A percentile compares a stretch with the other conserved stretches of the same genome.
Conservation (phyloP, 495 filamentous ascomycete species). For the Penicillium bialowiezense region DNA sequence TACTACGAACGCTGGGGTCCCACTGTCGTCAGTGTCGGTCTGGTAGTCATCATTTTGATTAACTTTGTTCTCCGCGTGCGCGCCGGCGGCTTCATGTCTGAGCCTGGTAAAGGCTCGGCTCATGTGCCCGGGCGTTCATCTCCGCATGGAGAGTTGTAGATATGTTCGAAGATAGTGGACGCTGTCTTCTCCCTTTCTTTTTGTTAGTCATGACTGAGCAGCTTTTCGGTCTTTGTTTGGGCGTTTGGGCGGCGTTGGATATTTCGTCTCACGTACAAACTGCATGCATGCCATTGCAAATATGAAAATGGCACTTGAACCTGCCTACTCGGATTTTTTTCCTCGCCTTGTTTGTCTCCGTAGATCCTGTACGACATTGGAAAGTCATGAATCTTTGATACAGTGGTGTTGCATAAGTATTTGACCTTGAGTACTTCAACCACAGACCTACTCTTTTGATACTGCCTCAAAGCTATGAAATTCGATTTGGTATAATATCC, state of each 20-base stretch:
- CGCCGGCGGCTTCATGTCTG: constrained; percentile 32
- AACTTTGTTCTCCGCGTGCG: constrained; percentile 62
- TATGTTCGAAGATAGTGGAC: background rate
- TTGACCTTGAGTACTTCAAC: too few relatives aligned
- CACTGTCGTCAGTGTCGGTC: constrained; percentile 67
- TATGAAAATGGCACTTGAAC: constrained; percentile 1
- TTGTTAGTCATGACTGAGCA: background rate
- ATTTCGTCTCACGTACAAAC: constrained; percentile 6
- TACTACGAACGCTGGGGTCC: constrained; percentile 92
- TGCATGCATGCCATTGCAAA: constrained; percentile 7
- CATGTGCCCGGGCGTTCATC: background rate
- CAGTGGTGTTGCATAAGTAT: too few relatives aligned
- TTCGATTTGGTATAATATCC: too few relatives aligned
- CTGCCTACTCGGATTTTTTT: background rate
- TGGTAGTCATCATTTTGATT: constrained; percentile 69
- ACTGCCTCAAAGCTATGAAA: too few relatives aligned
- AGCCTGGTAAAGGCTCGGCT: background rate
- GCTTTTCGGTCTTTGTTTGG: constrained; percentile 3
- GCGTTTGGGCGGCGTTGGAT: constrained; percentile 1
- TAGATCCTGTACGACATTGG: background rate
- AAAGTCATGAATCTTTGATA: background rate
- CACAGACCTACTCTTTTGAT: too few relatives aligned
- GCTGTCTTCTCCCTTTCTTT: background rate
- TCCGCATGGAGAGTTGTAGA: constrained; percentile 18
- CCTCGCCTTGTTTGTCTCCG: background rate